Evolutionary conservation across 2,329 filamentous ascomycete species (phyloP), one percentile per base, ranked within the genome.

Genomic region (Acrocalymma vagum): DNA sequence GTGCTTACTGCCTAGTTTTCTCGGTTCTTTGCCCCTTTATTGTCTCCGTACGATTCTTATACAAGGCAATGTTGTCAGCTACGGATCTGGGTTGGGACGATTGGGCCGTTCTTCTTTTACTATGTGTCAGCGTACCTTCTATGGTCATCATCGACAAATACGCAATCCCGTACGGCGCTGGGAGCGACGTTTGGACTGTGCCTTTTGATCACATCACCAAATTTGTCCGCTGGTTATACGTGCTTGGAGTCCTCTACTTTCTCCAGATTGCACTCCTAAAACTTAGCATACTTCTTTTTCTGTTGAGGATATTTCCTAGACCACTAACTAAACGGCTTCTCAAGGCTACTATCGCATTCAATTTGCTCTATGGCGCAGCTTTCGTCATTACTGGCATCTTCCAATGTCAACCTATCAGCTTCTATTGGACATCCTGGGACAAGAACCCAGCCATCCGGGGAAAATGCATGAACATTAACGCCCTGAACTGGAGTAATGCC

Each of bases 181-280:
- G 79, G 6, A 69, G 57, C 13, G 79, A 82, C 31, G 67, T 80
- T 11, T 82, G 78, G 78, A 78, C 75, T 0, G 45, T 82, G 4
- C 44, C 64, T 0, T 58, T 67, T 0, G 55, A 67, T 1, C 51
- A 70, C 11, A 71, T 83, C 29, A 76, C 72, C 18, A 55, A 58
- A 1, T 78, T 82, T 18, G 58, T 69, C 21, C 41, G 48, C 29
- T 55, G 48, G 29, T 60, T 69, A 31, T 70, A 67, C 48, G 47
- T 58, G 9, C 45, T 63, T 30, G 62, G 68, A 34, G 46, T 67
- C 3, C 45, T 69, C 9, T 71, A 70, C 48, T 67, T 66, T 38
- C 50, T 60, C 9, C 55, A 61, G 9, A 46, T 69, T 8, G 53
- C 60, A 10, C 29, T 62, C 6, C 23, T 63, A 30, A 57, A 63